Base-by-base conservation (phyloP, 805 yeast species). In the Metschnikowia sp. region DNA sequence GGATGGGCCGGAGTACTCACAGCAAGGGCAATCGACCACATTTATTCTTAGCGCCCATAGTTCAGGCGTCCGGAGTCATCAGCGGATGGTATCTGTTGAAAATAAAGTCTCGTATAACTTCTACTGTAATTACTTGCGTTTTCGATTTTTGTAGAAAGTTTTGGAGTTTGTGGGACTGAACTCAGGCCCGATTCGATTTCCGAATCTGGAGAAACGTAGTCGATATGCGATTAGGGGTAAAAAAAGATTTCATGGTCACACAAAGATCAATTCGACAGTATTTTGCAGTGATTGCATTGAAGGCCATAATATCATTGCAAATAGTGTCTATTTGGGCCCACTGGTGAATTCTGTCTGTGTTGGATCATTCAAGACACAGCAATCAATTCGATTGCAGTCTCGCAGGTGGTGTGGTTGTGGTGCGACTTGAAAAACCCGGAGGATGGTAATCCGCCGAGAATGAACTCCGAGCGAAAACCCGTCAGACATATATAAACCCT, bases 361-460 rank as follows among this genome's bases (percentile, higher is more conserved):
- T 15, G 22, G 22, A 22, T 22, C 6, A 22, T 6, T 22, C 4
- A 22, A 22, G 4, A 22, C 22, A 22, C 22, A 22, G 22, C 22
- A 22, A 22, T 22, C 22, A 22, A 22, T 22, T 22, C 22, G 22
- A 22, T 31, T n/a, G 33, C 33, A 32, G 11, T 32, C 33, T 32
- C n/a, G 33, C 11, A 11, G 40, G 40, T 31, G 35, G 32, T 29
- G 46, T 43, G 32, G 37, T 37, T 36, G 37, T 44, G 47, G 47
- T 33, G 47, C 47, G 47, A 39, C 47, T 30, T 29, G 8, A 10
- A 44, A 38, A 36, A 22, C 41, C 34, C 48, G 48, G 48, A 45
- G 44, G 48, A 45, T 36, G 44, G 48, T 36, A 40, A 40, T 45
- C 48, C 48, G 48, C 48, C 48, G 41, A 36, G 26, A 28, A 30